phyloP scores from a whole-genome alignment of 805 yeast genomes.

The Metschnikowia sp. region DNA sequence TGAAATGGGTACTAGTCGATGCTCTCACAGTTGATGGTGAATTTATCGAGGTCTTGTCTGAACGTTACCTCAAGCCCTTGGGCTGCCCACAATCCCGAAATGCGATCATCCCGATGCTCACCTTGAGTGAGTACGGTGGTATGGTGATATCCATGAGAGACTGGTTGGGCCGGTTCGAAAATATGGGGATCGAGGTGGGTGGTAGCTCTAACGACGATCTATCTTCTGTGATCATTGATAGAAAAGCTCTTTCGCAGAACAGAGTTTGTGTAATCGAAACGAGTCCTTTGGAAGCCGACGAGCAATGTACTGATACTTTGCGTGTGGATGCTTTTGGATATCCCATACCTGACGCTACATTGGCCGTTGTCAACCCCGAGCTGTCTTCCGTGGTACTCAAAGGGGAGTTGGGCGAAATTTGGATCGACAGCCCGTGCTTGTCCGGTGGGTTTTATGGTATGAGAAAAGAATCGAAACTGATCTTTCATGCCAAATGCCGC shows the following conservation, averaged over 20 bases:
- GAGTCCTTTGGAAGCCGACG: slow-evolving; percentile 47
- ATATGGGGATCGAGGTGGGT: slow-evolving; percentile 49
- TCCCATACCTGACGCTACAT: slow-evolving; percentile 90
- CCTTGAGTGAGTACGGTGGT: slow-evolving; percentile 93
- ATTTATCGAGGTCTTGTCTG: slow-evolving; percentile 81
- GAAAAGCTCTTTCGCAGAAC: slow-evolving; percentile 68
- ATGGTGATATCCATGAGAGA: slow-evolving; percentile 90
- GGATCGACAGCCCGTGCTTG: slow-evolving; percentile 93
- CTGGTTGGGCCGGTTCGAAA: slow-evolving; percentile 74
- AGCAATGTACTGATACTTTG: slow-evolving; percentile 37
- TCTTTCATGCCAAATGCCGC: slow-evolving; percentile 78
- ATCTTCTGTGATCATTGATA: slow-evolving; percentile 69
- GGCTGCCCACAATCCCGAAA: slow-evolving; percentile 76
- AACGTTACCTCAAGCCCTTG: slow-evolving; percentile 85
- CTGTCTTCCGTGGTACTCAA: slow-evolving; percentile 69
- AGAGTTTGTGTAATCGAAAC: slow-evolving; percentile 63
- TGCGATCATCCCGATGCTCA: slow-evolving; percentile 83
- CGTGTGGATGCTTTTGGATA: slow-evolving; percentile 90
- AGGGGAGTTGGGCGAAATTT: slow-evolving; percentile 88
- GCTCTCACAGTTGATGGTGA: slow-evolving; percentile 91
- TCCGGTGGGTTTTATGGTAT: slow-evolving; percentile 87
- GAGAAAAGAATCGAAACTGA: slow-evolving; percentile 59
- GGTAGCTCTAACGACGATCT: slow-evolving; percentile 28
- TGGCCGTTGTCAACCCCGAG: slow-evolving; percentile 94
- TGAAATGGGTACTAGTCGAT: slow-evolving; percentile 87